Evolutionary conservation across 106 monocot genomes (phyloP).

Genomic region (Allium sativum): DNA sequence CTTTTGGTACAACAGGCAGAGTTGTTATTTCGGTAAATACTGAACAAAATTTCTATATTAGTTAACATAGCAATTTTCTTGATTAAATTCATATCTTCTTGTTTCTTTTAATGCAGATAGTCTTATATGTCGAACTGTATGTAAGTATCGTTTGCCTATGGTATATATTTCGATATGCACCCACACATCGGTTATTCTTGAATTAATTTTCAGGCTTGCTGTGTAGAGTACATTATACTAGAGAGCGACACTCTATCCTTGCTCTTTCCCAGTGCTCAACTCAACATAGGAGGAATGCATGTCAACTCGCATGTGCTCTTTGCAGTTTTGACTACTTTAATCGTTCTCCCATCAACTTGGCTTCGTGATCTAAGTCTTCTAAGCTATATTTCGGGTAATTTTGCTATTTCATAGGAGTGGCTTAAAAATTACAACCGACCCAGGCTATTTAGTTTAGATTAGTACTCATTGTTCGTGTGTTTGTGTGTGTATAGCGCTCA

Average conservation of each 20-base stretch:
- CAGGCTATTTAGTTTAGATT: no score
- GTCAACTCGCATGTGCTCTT: constrained; percentile 58
- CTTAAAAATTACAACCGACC: no score
- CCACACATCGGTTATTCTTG: not conserved
- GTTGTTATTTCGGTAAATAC: constrained; percentile 54
- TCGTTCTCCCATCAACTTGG: constrained; percentile 86
- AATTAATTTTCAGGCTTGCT: constrained; percentile 55
- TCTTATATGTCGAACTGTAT: constrained; percentile 72
- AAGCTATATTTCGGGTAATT: constrained; percentile 73
- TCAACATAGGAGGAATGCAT: constrained; percentile 42
- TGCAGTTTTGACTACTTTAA: constrained; percentile 59
- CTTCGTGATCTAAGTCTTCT: constrained; percentile 74
- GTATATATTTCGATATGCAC: not conserved
- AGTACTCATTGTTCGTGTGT: no score
- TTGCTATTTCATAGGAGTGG: not conserved
- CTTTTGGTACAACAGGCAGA: constrained; percentile 55
- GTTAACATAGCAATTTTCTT: no score
- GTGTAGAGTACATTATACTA: constrained; percentile 83
- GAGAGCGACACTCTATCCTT: constrained; percentile 89
- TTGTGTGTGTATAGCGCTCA: no score
- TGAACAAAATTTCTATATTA: not conserved
- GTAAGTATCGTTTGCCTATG: constrained; percentile 39
- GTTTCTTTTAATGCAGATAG: constrained; percentile 36
- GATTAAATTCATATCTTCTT: not conserved
- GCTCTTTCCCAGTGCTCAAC: constrained; percentile 67